These are phyloP conservation scores for Citropsis articulata DNA, from an alignment of 345 rosid genomes.

Conservation along the genomic window DNA sequence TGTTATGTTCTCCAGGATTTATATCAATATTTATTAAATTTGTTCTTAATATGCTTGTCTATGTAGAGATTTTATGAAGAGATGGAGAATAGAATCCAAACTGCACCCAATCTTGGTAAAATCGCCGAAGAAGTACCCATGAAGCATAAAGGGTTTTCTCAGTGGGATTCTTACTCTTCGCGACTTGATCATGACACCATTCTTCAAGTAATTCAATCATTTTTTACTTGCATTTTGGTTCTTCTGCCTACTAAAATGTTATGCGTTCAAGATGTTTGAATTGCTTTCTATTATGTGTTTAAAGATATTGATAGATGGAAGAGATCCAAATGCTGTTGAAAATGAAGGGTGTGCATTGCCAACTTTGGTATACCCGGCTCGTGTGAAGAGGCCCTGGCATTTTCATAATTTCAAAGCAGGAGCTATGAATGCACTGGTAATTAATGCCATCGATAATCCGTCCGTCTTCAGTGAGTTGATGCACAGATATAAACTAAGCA, in stretches of 20 bases:
- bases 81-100: constrained; percentile 50
- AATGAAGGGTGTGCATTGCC: constrained; percentile 39
- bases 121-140: constrained; percentile 37
- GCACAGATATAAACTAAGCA: too few relatives aligned
- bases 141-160: constrained; percentile 48
- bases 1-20: not conserved
- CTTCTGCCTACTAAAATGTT: not conserved
- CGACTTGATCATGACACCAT: constrained; percentile 52
- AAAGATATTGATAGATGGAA: constrained; percentile 60
- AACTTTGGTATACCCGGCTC: constrained; percentile 65
- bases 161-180: constrained; percentile 51
- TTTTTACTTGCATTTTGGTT: not conserved
- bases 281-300: not conserved
- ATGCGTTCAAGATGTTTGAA: not conserved
- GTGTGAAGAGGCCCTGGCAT: constrained; percentile 70
- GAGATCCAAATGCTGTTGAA: constrained; percentile 30
- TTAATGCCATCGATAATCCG: constrained; percentile 9
- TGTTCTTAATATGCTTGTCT: not conserved
- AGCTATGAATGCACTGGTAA: constrained; percentile 77
- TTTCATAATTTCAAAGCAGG: constrained; percentile 83
- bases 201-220: constrained; percentile 41
- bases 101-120: constrained; percentile 25
- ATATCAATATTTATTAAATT: constrained; percentile 2
- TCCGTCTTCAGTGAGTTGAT: too few relatives aligned
- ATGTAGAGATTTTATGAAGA: constrained; percentile 44